These are phyloP conservation scores for Sporothrix mexicana DNA, from an alignment of 2,329 filamentous ascomycete species.

Conservation along the genomic window DNA sequence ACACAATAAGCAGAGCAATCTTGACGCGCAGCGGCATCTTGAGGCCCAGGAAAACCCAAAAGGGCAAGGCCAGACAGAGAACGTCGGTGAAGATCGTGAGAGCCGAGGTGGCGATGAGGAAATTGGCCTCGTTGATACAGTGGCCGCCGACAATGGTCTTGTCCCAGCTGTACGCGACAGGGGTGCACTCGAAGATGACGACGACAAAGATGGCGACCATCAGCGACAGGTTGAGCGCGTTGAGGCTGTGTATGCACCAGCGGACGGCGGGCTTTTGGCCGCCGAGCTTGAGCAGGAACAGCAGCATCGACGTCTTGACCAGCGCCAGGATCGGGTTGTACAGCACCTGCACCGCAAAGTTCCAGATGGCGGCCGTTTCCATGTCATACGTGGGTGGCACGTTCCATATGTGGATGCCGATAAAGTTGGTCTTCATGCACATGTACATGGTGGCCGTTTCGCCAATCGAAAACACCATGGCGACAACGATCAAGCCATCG, in stretches of 20 bases:
- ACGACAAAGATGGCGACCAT: constrained; percentile 45
- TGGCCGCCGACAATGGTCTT: constrained; percentile 48
- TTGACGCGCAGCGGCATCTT: constrained; percentile 44
- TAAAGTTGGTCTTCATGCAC: constrained; percentile 37
- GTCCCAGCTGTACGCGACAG: constrained; percentile 53
- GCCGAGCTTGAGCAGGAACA: constrained; percentile 45
- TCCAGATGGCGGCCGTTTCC: constrained; percentile 35
- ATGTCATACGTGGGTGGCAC: not conserved
- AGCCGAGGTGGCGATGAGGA: constrained; percentile 46
- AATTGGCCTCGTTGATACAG: constrained; percentile 44
- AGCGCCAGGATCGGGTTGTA: constrained; percentile 41
- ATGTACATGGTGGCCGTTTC: constrained; percentile 33
- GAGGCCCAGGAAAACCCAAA: constrained; percentile 45
- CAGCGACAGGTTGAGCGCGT: constrained; percentile 43
- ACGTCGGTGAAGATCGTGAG: constrained; percentile 55
- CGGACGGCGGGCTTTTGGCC: constrained; percentile 43
- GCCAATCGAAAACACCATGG: constrained; percentile 36
- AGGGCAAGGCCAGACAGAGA: constrained; percentile 50
- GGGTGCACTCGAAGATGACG: constrained; percentile 49
- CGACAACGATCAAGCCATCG: constrained; percentile 34
- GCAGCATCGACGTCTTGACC: constrained; percentile 46
- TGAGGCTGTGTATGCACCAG: constrained; percentile 42
- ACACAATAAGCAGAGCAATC: constrained; percentile 43
- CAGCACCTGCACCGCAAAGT: constrained; percentile 36
- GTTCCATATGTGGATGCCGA: constrained; percentile 36